phyloP scores from a whole-genome alignment of 257 asterid species.

The Solanum rostratum region DNA sequence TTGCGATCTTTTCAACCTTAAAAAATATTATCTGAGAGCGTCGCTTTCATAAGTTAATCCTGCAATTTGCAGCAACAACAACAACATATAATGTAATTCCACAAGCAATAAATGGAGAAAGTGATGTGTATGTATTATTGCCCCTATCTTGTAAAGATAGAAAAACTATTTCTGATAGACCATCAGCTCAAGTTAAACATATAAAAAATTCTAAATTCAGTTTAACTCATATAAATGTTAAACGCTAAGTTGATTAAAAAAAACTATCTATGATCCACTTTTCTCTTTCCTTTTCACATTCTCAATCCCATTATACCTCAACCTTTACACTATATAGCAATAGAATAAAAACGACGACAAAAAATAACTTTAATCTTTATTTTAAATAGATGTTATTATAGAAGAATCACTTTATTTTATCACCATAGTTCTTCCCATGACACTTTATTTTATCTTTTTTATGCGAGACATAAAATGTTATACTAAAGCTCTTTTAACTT shows the following conservation, averaged over 20 bases:
- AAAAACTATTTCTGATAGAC: not conserved
- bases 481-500: not conserved
- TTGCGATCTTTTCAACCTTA: not conserved
- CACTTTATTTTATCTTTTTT: too few species aligned
- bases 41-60: rapidly evolving
- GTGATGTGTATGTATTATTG: not conserved
- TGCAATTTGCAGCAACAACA: not conserved
- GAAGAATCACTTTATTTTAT: not conserved
- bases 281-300: too few species aligned
- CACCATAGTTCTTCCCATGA: too few species aligned
- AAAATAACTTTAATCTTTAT: not conserved
- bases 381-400: not conserved
- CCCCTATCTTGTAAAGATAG: not conserved
- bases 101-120: rapidly evolving
- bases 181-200: not conserved
- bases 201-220: not conserved
- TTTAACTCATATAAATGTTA: not conserved
- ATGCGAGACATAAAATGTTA: too few species aligned
- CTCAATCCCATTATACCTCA: too few species aligned
- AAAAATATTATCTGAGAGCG: not conserved
- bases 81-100: not conserved
- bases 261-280: too few species aligned
- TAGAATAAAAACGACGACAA: not conserved
- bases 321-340: too few species aligned
- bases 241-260: not conserved